phyloP scores from a whole-genome alignment of 257 asterid genomes.

The Fraxinus americana region DNA sequence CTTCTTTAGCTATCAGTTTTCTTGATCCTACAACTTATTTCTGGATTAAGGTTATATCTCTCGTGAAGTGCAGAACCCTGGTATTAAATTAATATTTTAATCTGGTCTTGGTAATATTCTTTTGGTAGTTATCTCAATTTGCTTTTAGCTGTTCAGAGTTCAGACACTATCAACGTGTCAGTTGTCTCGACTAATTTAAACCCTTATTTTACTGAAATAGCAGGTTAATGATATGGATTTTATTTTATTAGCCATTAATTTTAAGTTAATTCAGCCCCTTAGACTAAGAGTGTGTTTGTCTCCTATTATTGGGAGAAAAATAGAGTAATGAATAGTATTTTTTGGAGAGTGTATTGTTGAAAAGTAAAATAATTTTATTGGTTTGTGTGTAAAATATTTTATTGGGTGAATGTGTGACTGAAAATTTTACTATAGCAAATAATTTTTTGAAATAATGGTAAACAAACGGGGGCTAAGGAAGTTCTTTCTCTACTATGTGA shows the following conservation, averaged over 20 bases:
- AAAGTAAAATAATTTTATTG: too few relatives aligned
- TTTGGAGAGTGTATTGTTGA: too few relatives aligned
- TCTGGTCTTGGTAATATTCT: background rate
- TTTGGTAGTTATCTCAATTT: background rate
- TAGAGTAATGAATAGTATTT: too few relatives aligned
- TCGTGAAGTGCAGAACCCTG: background rate
- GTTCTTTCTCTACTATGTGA: background rate
- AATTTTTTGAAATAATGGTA: too few relatives aligned
- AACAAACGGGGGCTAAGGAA: background rate
- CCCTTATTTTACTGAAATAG: background rate
- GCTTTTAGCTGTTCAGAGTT: conserved; percentile 1
- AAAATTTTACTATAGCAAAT: too few relatives aligned
- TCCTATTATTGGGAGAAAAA: too few relatives aligned
- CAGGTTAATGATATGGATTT: background rate
- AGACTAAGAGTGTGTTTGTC: too few relatives aligned
- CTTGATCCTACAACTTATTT: background rate
- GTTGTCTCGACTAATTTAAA: background rate
- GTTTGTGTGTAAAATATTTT: too few relatives aligned
- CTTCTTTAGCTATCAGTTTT: background rate
- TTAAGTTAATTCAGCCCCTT: background rate
- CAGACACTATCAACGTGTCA: background rate
- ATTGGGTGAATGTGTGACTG: too few relatives aligned
- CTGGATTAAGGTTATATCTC: background rate
- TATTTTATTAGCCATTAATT: background rate
- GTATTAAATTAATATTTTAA: background rate